Base-by-base conservation (phyloP, 805 yeast species). In the Candida broadrunensis region DNA sequence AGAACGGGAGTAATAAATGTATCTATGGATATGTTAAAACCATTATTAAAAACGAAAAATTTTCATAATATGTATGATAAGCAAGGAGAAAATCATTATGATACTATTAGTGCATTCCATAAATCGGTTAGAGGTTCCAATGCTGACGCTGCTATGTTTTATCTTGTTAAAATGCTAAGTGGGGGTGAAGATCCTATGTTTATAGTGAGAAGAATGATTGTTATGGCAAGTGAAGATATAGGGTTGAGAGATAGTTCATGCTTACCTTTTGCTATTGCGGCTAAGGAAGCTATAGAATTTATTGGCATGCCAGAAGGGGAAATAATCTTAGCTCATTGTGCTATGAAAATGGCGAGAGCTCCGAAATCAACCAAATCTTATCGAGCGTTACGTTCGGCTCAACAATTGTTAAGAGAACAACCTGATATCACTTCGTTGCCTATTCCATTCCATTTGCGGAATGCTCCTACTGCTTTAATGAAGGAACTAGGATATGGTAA, bases 241-340 rank as follows among this genome's bases (percentile, higher is more conserved):
- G 99, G 99, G 0, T 64, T 87, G 2, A 70, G 85, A 3, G 98
- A 93, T 59, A 88, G 88, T 38, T 62, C 85, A 1, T 80, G 95
- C 50, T 63, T 93, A 33, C 96, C 97, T 2, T 83, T 93, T 65
- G 93, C 96, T 1, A 73, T 85, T 2, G 81, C 97, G 0, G 78
- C 95, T 0, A 87, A 86, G 58, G 87, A 88, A 33, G 88, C 97
- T 0, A 83, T 87, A 3, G 89, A 88, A 65, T 86, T 85, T 60
- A 76, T 93, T 16, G 99, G 99, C 0, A 70, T 93, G 75, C 99
- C 99, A 0, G 99, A 93, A 55, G 91, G 93, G 2, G 96, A 90
- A 57, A 72, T 87, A 18, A 81, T 88, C 5, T 63, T 93, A 33
- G 98, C 89, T 0, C 98, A 93, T 51, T 89, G 97, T 61, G 90